These are phyloP conservation scores for Claviceps paspali DNA, from an alignment of 2,329 filamentous ascomycete genomes.

Conservation along the genomic window DNA sequence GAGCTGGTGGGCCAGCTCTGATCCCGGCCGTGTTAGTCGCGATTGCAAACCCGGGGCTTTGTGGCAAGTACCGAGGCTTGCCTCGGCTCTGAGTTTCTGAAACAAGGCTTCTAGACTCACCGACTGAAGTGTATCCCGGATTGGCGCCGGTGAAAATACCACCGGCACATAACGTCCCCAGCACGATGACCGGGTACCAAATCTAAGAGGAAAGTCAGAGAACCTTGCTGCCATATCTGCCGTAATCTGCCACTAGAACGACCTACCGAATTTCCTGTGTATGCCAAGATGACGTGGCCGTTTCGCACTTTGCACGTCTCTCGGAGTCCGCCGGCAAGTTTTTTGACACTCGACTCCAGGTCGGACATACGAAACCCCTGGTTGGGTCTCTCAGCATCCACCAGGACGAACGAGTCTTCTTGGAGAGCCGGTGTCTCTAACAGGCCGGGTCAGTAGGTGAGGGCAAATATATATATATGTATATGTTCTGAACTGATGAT, in stretches of 20 bases:
- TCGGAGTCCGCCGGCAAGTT: background rate
- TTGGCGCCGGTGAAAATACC: background rate
- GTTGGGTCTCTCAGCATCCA: background rate
- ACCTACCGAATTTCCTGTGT: background rate
- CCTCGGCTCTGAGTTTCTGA: no score
- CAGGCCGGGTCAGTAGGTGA: background rate
- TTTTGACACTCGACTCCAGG: background rate
- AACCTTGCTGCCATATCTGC: no score
- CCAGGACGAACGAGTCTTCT: background rate
- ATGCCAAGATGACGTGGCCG: background rate
- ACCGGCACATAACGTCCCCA: background rate
- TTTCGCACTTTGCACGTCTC: background rate
- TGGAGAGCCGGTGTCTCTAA: background rate
- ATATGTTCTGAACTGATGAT: no score
- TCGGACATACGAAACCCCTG: background rate
- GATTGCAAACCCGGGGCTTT: no score
- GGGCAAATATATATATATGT: no score
- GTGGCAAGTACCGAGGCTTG: no score
- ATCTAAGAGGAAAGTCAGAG: background rate
- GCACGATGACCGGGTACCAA: background rate
- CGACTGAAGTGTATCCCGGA: background rate
- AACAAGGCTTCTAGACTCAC: background rate
- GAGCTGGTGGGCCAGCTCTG: background rate
- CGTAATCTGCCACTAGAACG: no score
- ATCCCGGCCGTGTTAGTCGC: background rate